Evolutionary conservation across 202 grass and related monocot species (phyloP), one percentile per base, ranked within the genome.

Genomic region (Cymbopogon flexuosus): DNA sequence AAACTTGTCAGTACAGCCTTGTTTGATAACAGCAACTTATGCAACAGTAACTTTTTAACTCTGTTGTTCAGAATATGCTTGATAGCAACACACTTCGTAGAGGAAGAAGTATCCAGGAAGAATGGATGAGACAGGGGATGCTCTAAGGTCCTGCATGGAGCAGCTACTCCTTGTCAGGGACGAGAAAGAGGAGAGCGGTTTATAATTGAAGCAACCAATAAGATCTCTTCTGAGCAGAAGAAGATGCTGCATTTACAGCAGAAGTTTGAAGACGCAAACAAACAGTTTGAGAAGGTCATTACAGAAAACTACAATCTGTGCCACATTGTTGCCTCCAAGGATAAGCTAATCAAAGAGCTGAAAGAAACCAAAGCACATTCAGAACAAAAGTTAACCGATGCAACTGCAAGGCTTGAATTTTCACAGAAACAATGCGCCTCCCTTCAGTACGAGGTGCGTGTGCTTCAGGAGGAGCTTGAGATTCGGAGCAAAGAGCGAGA

Each of bases 401-500:
- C 62, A 82, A 87, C 45, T n/a, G 40, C 68, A 19, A 92, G 64
- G 83, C 83, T 90, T 19, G 79, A 66, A 35, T 69, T 71, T 18
- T 84, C 46, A 41, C 83, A 92, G 60, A 96, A 87, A 72, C 87
- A 92, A 69, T 84, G 79, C 31, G 23, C 76, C 47, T 90, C 88
- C 60, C 84, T 92, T 62, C 81, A 83, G 87, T 96, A 83, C 35
- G 90, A 96, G 78, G 77, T 89, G 56, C 57, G 80, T 58, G 83
- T 96, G 36, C 76, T 87, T 30, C 83, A 87, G 67, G 86, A 96
- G 77, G 90, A 96, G 42, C 84, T 96, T 49, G 85, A 84, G 66
- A 96, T 96, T 65, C 74, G 85, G 61, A 92, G 82, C 62, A 87
- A 88, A 82, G 93, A 96, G 83, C 80, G 85, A 59, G 87, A 85